These are phyloP conservation scores for Yarrowia sp. DNA, from an alignment of 805 yeast genomes.

Conservation along the genomic window DNA sequence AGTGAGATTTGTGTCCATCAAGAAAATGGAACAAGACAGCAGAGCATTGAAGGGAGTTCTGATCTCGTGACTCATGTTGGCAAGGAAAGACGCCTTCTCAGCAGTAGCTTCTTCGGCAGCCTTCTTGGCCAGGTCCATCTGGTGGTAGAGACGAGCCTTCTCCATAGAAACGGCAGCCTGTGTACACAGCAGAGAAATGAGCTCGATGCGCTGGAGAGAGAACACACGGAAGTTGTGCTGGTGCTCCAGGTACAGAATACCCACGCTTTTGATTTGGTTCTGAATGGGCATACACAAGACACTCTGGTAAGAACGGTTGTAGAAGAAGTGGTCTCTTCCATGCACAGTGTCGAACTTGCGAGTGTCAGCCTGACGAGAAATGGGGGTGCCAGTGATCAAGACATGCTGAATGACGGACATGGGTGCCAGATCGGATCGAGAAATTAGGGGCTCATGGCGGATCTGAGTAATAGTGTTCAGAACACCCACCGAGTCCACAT, in stretches of 20 bases:
- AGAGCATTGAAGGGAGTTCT: slow-evolving; percentile 55
- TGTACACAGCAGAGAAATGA: slow-evolving; percentile 45
- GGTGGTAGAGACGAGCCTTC: slow-evolving; percentile 46
- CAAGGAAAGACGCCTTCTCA: slow-evolving; percentile 52
- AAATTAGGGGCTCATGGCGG: slow-evolving; percentile 41
- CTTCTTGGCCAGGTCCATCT: slow-evolving; percentile 43
- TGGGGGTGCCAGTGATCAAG: slow-evolving; percentile 40
- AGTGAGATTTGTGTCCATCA: slow-evolving; percentile 46
- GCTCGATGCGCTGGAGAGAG: slow-evolving; percentile 41
- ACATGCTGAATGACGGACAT: slow-evolving; percentile 42
- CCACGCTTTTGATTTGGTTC: slow-evolving; percentile 43
- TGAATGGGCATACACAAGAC: slow-evolving; percentile 48
- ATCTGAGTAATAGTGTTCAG: slow-evolving; percentile 35
- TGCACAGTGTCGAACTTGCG: slow-evolving; percentile 39
- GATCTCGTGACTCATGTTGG: slow-evolving; percentile 57
- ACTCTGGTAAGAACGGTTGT: slow-evolving; percentile 37
- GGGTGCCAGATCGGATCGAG: slow-evolving; percentile 47
- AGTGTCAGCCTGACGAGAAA: slow-evolving; percentile 42
- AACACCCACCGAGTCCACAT: slow-evolving; percentile 37
- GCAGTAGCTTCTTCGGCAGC: slow-evolving; percentile 53
- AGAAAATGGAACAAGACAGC: slow-evolving; percentile 36
- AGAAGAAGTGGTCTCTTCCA: slow-evolving; percentile 44
- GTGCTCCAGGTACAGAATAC: slow-evolving; percentile 47
- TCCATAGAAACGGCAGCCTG: slow-evolving; percentile 53
- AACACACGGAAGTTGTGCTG: slow-evolving; percentile 35